phyloP scores from a whole-genome alignment of 192 early-diverging fungal genomes.

The Powellomyces hirtus region DNA sequence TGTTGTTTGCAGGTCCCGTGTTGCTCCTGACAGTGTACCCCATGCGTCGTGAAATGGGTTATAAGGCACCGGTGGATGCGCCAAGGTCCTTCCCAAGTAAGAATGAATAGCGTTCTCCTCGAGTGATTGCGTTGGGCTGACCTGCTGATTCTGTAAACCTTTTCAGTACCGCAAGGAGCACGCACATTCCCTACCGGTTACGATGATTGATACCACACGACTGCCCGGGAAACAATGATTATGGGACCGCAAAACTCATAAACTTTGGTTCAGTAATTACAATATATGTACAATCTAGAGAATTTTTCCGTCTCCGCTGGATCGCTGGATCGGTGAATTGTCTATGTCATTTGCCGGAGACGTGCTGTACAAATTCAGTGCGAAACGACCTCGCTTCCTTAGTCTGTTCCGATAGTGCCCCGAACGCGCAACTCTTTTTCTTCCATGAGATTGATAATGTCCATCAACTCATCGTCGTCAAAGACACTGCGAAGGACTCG shows the following conservation, averaged over 20 bases:
- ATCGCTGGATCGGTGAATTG: no score
- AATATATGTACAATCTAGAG: no score
- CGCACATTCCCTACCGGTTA: slow-evolving; percentile 27
- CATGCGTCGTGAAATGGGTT: slow-evolving; percentile 36
- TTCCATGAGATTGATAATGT: slow-evolving; percentile 56
- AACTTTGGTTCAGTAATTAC: no score
- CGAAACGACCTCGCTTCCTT: no score
- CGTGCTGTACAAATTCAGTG: no score
- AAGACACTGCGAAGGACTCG: slow-evolving; percentile 37
- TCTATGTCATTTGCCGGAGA: no score
- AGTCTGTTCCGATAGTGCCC: no score
- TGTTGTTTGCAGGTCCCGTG: slow-evolving; percentile 20
- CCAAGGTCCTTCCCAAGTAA: slow-evolving; percentile 40
- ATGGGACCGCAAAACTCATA: no score
- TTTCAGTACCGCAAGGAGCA: slow-evolving; percentile 20
- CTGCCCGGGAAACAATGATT: no score
- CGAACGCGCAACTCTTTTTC: slow-evolving; percentile 66
- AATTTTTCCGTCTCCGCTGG: no score
- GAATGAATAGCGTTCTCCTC: background rate
- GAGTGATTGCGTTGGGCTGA: background rate
- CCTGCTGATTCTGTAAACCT: background rate
- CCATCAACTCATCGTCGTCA: slow-evolving; percentile 48
- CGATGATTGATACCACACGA: slow-evolving; percentile 34
- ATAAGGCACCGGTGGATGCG: slow-evolving; percentile 33
- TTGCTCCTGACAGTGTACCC: slow-evolving; percentile 39